A percentile compares a stretch with the other conserved stretches of the same genome.
These are phyloP conservation scores for Leucogyrophana mollusca DNA, from an alignment of 768 basidiomycete genomes.

Conservation along the genomic window DNA sequence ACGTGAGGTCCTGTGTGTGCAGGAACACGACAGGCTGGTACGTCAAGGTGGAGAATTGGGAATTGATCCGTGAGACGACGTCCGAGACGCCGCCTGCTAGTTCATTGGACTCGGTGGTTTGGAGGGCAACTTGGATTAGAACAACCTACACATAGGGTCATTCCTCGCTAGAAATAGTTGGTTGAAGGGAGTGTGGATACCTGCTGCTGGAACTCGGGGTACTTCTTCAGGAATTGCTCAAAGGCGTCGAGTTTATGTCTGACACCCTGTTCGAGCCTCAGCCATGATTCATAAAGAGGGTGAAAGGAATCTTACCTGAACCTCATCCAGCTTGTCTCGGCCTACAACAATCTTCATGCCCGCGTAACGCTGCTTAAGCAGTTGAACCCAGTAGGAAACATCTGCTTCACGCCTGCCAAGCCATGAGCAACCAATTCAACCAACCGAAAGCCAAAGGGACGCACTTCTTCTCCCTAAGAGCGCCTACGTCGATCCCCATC, in stretches of 20 bases:
- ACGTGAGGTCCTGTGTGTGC: conserved; percentile 81
- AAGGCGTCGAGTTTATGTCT: conserved; percentile 83
- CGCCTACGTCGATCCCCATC: conserved; percentile 82
- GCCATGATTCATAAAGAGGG: neutral
- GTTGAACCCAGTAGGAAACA: conserved; percentile 78
- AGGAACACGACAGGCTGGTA: conserved; percentile 88
- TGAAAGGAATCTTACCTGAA: conserved; percentile 46
- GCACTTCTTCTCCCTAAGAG: conserved; percentile 65
- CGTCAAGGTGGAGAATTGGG: conserved; percentile 78
- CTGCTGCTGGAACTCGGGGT: conserved; percentile 80
- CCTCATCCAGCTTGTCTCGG: conserved; percentile 84
- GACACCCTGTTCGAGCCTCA: too few species aligned
- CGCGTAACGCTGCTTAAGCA: conserved; percentile 76
- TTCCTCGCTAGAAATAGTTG: too few species aligned
- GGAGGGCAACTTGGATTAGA: conserved; percentile 84
- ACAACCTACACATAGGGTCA: too few species aligned
- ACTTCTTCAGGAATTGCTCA: conserved; percentile 74
- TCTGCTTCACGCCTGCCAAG: conserved; percentile 62
- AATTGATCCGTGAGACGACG: conserved; percentile 74
- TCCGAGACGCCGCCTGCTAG: conserved; percentile 72
- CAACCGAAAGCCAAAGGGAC: conserved; percentile 17
- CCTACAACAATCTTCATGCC: conserved; percentile 89
- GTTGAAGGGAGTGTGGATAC: too few species aligned
- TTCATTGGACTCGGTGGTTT: conserved; percentile 78
- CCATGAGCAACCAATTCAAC: conserved; percentile 2